Evolutionary conservation across 2,329 filamentous ascomycete genomes (phyloP), one percentile per base, ranked within the genome.

Genomic region (Colletotrichum godetiae): DNA sequence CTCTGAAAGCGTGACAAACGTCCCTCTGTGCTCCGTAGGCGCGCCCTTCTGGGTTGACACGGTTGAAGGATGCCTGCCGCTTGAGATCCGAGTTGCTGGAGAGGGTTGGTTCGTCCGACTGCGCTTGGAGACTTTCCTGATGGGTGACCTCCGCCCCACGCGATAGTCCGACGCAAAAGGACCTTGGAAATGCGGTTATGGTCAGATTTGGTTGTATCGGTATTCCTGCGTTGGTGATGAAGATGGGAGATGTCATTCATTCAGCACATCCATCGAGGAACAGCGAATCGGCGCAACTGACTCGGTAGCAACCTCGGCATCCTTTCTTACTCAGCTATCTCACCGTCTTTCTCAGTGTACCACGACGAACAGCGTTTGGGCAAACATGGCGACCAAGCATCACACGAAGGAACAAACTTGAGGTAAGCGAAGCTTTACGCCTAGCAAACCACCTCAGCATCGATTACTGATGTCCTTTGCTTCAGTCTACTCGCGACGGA

Each of bases 61-160:
- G 37, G 10, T n/a, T 6, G 22, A 29, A n/a, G 12, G 31, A 69
- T 64, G 46, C 60, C n/a, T 64, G 59, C 42, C 4, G 57, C 24
- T 15, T 49, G 24, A n/a, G 35, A 67, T 37, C 63, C 63, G 63
- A 72, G 68, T 15, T 60, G 42, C 62, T 71, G 68, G 68, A 67
- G 46, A 60, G 12, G 46, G 22, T 6, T 56, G 58, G 52, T 53
- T 63, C 37, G 37, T 64, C 69, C 58, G 59, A 63, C 31, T 11
- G 15, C 64, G 11, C 13, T 46, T 53, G 46, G 12, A 31, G 58
- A 63, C 42, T 60, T 65, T 60, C 70, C 66, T 65, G 56, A 35
- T 60, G 29, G 56, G 42, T 42, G 58, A 49, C 53, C 7, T 27
- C 53, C 53, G 29, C 24, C 42, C 11, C 29, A 35, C 29, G 35